A percentile compares a stretch with the other conserved stretches of the same genome.
These are phyloP conservation scores for Termitomyces sp. DNA, from an alignment of 768 basidiomycete genomes.

Conservation along the genomic window DNA sequence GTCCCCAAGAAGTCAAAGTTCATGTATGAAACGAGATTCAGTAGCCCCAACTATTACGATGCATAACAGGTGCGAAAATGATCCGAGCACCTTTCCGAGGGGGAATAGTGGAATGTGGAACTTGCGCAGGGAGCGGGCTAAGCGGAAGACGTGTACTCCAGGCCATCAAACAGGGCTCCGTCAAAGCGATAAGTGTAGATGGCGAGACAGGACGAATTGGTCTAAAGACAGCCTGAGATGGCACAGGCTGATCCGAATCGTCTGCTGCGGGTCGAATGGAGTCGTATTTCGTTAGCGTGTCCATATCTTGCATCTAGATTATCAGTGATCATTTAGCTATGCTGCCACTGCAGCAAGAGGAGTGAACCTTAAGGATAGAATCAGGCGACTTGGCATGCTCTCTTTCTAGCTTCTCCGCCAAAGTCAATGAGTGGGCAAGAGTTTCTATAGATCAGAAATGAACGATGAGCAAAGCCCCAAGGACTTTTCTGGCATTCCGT, in stretches of 20 bases:
- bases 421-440: conserved; percentile 6
- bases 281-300: neutral
- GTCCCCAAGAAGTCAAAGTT: neutral
- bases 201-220: conserved; percentile 32
- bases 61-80: neutral
- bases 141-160: conserved; percentile 28
- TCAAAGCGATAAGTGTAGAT: conserved; percentile 40
- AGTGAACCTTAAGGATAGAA: neutral
- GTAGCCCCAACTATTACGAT: conserved; percentile 14
- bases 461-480: neutral
- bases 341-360: neutral
- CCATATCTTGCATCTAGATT: neutral
- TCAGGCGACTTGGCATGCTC: neutral
- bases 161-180: conserved; percentile 42
- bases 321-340: neutral
- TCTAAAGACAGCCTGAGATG: conserved; percentile 3
- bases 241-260: too few relatives aligned
- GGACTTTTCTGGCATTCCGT: neutral
- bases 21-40: neutral
- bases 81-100: neutral
- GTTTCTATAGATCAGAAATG: conserved; percentile 6
- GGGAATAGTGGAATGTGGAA: neutral
- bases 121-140: neutral
- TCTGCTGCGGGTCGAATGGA: neutral
- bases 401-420: conserved; percentile 17